Conservation (phyloP, 805 yeast species). For the Wickerhamiella sorbophila region DNA sequence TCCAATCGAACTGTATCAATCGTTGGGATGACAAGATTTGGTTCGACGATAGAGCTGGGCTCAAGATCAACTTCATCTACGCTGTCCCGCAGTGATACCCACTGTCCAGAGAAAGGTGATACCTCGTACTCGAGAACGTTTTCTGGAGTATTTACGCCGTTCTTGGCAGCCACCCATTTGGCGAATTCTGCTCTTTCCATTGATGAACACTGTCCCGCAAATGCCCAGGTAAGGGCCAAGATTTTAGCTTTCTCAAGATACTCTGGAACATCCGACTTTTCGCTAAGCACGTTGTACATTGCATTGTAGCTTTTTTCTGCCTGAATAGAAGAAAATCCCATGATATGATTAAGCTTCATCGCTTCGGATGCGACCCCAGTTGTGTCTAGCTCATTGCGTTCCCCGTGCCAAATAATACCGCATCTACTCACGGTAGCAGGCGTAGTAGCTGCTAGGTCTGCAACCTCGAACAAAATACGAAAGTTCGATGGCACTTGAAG, state of each 20-base stretch:
- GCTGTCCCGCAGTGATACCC: conserved; percentile 30
- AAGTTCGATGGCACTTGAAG: conserved; percentile 50
- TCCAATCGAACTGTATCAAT: conserved; percentile 63
- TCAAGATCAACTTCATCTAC: conserved; percentile 37
- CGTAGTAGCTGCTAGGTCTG: conserved; percentile 50
- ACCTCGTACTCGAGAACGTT: conserved; percentile 32
- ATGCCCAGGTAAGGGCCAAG: conserved; percentile 43
- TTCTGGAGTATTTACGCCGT: background rate
- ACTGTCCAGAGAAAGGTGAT: conserved; percentile 32
- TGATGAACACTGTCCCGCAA: conserved; percentile 41
- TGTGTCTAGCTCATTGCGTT: background rate
- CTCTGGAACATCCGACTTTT: conserved; percentile 14
- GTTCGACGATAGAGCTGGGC: conserved; percentile 41
- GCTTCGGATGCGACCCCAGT: background rate
- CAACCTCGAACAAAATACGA: conserved; percentile 63
- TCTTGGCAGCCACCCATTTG: conserved; percentile 16
- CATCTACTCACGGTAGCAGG: conserved; percentile 90
- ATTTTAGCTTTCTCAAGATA: conserved; percentile 17
- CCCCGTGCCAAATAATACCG: conserved; percentile 55
- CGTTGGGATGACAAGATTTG: conserved; percentile 64
- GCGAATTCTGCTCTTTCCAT: conserved; percentile 30
- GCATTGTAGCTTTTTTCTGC: conserved; percentile 30
- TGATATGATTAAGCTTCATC: conserved; percentile 32
- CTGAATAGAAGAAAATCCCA: conserved; percentile 32
- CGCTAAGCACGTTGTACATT: conserved; percentile 22